Conservation (phyloP, 805 yeast species). For the Candida namnaoensis region DNA sequence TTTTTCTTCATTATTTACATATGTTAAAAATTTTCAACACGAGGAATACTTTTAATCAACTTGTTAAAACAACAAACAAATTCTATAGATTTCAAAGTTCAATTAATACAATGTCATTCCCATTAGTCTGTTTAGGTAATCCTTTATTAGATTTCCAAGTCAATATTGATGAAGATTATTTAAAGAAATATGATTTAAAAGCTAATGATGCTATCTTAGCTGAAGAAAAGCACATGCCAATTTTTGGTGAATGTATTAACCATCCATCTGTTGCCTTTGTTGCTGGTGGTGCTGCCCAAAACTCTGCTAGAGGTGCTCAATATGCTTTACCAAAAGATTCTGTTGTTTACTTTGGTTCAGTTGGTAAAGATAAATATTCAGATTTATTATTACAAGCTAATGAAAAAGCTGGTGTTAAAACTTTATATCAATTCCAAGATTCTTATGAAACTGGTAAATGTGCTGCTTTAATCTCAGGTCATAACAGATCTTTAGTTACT, state of each 20-base stretch:
- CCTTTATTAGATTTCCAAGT: slow-evolving; percentile 87
- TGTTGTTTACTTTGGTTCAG: slow-evolving; percentile 93
- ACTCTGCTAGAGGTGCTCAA: slow-evolving; percentile 98
- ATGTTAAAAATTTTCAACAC: too few species aligned
- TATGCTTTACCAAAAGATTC: slow-evolving; percentile 73
- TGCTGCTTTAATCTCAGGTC: slow-evolving; percentile 88
- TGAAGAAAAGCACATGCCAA: slow-evolving; percentile 78
- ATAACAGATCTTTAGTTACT: slow-evolving; percentile 87
- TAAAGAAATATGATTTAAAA: slow-evolving; percentile 76
- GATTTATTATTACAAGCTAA: slow-evolving; percentile 79
- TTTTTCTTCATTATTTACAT: too few species aligned
- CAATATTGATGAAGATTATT: slow-evolving; percentile 56
- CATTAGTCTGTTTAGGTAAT: slow-evolving; percentile 82
- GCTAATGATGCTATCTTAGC: slow-evolving; percentile 88
- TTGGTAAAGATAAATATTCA: slow-evolving; percentile 86
- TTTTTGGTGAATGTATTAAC: slow-evolving; percentile 69
- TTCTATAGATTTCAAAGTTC: too few species aligned
- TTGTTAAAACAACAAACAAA: too few species aligned
- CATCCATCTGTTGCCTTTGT: slow-evolving; percentile 55
- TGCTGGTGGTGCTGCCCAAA: slow-evolving; percentile 99
- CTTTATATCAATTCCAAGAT: slow-evolving; percentile 76
- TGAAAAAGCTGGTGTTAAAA: slow-evolving; percentile 76
- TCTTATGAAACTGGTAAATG: slow-evolving; percentile 90
- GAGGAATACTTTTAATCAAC: too few species aligned
- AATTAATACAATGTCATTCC: slow-evolving; percentile 39